Base-by-base conservation (phyloP, 2,329 filamentous ascomycete species). In the Capronia coronata region DNA sequence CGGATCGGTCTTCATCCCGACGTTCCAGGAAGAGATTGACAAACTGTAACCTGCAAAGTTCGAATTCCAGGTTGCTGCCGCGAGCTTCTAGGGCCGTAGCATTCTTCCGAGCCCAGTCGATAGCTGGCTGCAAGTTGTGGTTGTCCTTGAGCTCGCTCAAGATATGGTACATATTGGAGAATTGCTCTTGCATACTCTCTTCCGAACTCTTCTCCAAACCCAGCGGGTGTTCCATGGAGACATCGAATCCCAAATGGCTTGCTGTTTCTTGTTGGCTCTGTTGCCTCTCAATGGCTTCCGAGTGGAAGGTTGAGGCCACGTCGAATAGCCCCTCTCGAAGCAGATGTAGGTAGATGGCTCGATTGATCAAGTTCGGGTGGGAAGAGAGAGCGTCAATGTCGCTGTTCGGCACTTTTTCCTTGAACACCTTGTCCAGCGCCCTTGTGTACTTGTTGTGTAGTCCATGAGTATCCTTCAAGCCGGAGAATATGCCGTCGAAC, bases 291-390 rank as follows among this genome's bases (percentile, higher is more conserved):
- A 64, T 52, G 57, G 68, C 58, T 72, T 97, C 93, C 11, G 77
- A 72, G 42, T 95, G 79, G 61, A 98, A 96, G 1, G 83, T 88
- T 13, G 83, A 82, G 10, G 91, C 91, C 1, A 95, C 90, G 18
- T 76, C 77, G 67, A 98, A 98, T 64, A 95, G 86, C 42, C 93
- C 93, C 70, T 97, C 91, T 34, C 93, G 86, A 32, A 98, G 77
- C 18, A 98, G 78, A 64, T 98, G 93, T 89, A 97, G 96, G 8
- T 87, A 87, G 60, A 98, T 94, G 5, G 93, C 91, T 49, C 90
- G 82, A 69, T 96, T 94, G 64, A 97, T 87, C 10, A 96, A 75
- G 13, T 77, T 74, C 2, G 85, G 78, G 58, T 94, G 82, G 16
- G 83, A 78, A 1, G 80, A 82, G 67, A 96, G 81, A 27, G 83